Base-by-base conservation (phyloP, 768 basidiomycete genomes). In the Pholiota molesta region DNA sequence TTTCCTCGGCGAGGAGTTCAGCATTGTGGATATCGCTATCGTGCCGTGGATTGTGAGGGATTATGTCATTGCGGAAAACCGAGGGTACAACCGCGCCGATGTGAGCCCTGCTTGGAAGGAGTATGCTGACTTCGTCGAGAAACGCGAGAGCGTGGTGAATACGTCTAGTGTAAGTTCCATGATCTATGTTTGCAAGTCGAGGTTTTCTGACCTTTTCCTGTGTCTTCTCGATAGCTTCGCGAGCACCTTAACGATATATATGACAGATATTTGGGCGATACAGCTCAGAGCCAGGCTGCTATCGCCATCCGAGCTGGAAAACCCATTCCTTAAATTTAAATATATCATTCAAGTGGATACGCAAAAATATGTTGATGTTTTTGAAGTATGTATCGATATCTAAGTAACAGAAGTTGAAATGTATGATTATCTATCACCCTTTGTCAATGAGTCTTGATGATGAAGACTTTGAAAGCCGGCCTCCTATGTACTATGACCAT, bases 1-100 rank as follows among this genome's bases (percentile, higher is more conserved):
- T 67, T 89, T 86, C 70, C 68, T 80, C 26, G 87, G 87, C 17
- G 77, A 83, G 23, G 73, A 83, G 44, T 83, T 86, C 65, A 76
- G 79, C 42, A 68, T 84, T 42, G 83, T 83, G 5, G 88, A 89
- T 66, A 71, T 82, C 33, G 79, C 78, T 1, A 71, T 86, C 23
- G 86, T 83, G 29, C 87, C 88, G 23, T 90, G 86, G 83, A 70
- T 77, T 35, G 68, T 69, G 8, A 72, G 78, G 47, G 81, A 86
- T 57, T 82, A 81, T 65, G 72, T 86, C 49, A 49, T 86, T 21
- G 69, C 71, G 23, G 79, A 86, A 65, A 73, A 86, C 65, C 73
- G 86, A 29, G 81, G 76, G 5, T 87, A 80, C 67, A 74, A 75
- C 21, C 64, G 80, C 9, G 74, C 68, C 28, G 79, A 76, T 21